Conservation (phyloP, 2,329 filamentous ascomycete genomes). For the Endoconidiophora laricicola region DNA sequence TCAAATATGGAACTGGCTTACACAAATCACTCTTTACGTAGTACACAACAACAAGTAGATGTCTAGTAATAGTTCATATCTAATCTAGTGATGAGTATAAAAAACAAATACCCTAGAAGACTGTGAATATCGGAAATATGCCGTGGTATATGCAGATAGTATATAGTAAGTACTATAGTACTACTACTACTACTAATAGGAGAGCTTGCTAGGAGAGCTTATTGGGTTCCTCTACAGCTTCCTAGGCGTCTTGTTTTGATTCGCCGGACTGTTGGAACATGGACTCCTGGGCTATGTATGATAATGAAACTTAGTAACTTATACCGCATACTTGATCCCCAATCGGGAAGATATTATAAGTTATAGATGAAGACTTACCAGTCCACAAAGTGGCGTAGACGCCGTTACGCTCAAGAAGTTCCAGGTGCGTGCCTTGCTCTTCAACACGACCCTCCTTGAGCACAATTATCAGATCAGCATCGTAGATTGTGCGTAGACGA, state of each 20-base stretch:
- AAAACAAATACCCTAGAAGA: too few relatives aligned
- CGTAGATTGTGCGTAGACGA: slow-evolving; percentile 79
- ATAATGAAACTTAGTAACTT: slow-evolving; percentile 13
- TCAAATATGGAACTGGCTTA: too few relatives aligned
- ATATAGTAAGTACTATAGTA: too few relatives aligned
- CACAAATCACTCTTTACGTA: too few relatives aligned
- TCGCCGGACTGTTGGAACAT: slow-evolving; percentile 22
- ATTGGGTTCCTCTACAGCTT: slow-evolving; percentile 2
- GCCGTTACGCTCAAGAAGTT: slow-evolving; percentile 61
- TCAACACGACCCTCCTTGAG: slow-evolving; percentile 70
- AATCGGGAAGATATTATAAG: too few relatives aligned
- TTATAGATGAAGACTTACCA: slow-evolving; percentile 35
- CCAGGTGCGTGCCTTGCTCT: slow-evolving; percentile 73
- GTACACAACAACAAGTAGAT: too few relatives aligned
- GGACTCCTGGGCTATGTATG: slow-evolving; percentile 39
- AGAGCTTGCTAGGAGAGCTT: neutral
- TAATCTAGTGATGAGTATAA: too few relatives aligned
- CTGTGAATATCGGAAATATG: too few relatives aligned
- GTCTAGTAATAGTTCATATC: too few relatives aligned
- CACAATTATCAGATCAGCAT: slow-evolving; percentile 85
- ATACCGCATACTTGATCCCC: too few relatives aligned
- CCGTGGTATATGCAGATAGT: too few relatives aligned
- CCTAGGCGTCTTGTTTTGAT: neutral
- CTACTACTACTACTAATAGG: too few relatives aligned
- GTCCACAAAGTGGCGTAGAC: slow-evolving; percentile 86